These are phyloP conservation scores for Microbotryomycetes sp. DNA, from an alignment of 1,284 basidiomycete species.

Conservation along the genomic window DNA sequence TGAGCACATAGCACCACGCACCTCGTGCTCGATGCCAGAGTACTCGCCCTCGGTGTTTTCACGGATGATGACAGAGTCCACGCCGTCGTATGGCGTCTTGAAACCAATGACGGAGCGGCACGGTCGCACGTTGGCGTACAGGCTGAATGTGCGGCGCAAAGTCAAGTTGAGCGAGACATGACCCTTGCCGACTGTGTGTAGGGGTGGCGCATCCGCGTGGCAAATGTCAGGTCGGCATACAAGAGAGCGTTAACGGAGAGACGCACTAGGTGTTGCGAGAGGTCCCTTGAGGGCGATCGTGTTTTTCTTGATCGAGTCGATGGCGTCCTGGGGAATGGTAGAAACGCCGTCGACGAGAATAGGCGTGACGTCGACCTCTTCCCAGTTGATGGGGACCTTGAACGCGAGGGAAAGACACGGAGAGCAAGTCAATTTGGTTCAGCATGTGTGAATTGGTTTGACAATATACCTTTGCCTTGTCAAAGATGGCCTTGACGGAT, in stretches of 20 bases:
- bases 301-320: slow-evolving; percentile 89
- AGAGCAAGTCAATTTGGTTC: too few relatives aligned
- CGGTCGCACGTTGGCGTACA: slow-evolving; percentile 97
- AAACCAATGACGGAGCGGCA: slow-evolving; percentile 93
- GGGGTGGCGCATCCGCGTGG: neutral
- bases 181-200: slow-evolving; percentile 82
- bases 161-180: slow-evolving; percentile 98
- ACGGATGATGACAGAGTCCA: slow-evolving; percentile 95
- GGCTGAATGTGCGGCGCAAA: slow-evolving; percentile 90
- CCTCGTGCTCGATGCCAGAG: slow-evolving; percentile 97
- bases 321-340: slow-evolving; percentile 87
- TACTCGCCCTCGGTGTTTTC: slow-evolving; percentile 99
- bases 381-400: slow-evolving; percentile 94
- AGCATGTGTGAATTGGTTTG: neutral
- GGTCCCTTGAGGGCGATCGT: slow-evolving; percentile 97
- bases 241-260: neutral
- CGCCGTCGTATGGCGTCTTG: slow-evolving; percentile 97
- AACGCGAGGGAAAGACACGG: neutral
- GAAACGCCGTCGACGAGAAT: slow-evolving; percentile 92
- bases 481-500: slow-evolving; percentile 90
- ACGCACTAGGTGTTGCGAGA: slow-evolving; percentile 81
- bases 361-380: slow-evolving; percentile 95
- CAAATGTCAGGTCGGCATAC: neutral
- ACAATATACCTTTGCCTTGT: slow-evolving; percentile 63
- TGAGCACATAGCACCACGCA: slow-evolving; percentile 38